These are phyloP conservation scores for Gaeumannomyces sp. DNA, from an alignment of 2,329 filamentous ascomycete species.

Conservation along the genomic window DNA sequence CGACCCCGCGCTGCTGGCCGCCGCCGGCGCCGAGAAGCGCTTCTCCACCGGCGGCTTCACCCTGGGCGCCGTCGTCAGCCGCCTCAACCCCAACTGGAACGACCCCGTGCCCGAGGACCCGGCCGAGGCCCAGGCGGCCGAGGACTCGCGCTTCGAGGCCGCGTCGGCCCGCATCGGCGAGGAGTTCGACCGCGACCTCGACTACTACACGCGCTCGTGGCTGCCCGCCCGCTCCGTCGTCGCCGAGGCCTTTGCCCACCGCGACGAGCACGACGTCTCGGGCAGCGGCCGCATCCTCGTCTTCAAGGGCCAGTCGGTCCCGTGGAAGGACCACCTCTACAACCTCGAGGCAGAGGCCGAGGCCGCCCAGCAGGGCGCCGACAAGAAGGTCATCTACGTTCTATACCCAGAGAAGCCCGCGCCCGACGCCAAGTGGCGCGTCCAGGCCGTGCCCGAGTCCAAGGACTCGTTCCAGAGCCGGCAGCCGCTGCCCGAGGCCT, in stretches of 20 bases:
- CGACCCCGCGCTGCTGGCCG: conserved; percentile 61
- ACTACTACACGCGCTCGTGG: conserved; percentile 72
- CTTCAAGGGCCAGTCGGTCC: conserved; percentile 68
- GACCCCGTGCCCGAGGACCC: conserved; percentile 50
- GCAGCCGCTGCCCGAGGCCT: conserved; percentile 82
- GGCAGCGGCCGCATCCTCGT: conserved; percentile 73
- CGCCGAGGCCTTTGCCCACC: conserved; percentile 64
- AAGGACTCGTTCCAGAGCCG: conserved; percentile 86
- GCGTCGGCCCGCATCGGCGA: conserved; percentile 83
- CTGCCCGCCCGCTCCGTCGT: conserved; percentile 80
- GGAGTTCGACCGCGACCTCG: conserved; percentile 72
- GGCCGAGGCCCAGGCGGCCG: conserved; percentile 59
- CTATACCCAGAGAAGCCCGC: conserved; percentile 80
- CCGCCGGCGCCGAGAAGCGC: conserved; percentile 70
- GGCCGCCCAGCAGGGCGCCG: conserved; percentile 16
- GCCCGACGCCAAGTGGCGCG: conserved; percentile 79
- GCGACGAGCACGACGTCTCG: conserved; percentile 54
- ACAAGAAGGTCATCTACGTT: conserved; percentile 67
- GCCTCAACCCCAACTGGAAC: conserved; percentile 78
- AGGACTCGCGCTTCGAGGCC: conserved; percentile 72
- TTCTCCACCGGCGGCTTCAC: conserved; percentile 80
- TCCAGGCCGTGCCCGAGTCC: conserved; percentile 82
- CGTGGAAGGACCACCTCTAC: conserved; percentile 97
- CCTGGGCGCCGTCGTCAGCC: conserved; percentile 75
- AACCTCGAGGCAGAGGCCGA: conserved; percentile 61